Base-by-base conservation (phyloP, 2,329 filamentous ascomycete species). In the Tolypocladium nubicola region DNA sequence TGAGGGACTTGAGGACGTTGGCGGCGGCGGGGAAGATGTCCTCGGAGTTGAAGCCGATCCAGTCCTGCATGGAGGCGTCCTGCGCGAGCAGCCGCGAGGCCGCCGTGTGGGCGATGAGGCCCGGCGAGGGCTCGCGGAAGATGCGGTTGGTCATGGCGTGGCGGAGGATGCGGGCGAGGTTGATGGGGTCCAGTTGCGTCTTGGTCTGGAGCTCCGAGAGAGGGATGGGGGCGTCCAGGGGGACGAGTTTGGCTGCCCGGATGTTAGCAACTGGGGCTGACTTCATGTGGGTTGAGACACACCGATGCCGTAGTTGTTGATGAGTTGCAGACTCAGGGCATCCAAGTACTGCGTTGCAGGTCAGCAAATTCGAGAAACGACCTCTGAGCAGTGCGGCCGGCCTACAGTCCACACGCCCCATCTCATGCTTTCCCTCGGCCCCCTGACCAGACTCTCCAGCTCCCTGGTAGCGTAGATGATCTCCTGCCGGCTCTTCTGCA, bases 111-210 rank as follows among this genome's bases (percentile, higher is more conserved):
- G 76, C 76, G 59, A 85, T 76, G 2, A 74, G 60, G 1, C 78
- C 77, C 0, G 78, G 76, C 6, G 66, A 66, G 1, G 77, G 75
- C 61, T 85, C 82, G 49, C 70, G 64, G 67, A 86, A 84, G 58
- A 85, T 74, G 13, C 73, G 71, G 61, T 77, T 80, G 14, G 80
- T 83, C 75, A 84, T 84, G 43, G 77, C 80, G 65, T 83, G 76
- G 9, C 82, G 78, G 35, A 82, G 67, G 8, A 80, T 68, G 52
- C 79, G 76, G 14, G 75, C 73, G 21, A 82, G 70, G 62, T 81
- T 81, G 60, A 76, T 71, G 35, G 75, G 68, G 61, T 79, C 76
- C 26, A 82, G 65, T 0, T 71, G 62, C 0, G 76, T 78, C 61
- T 75, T 76, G 50, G 69, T 61, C 53, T 77, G 68, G 4, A 82